These are phyloP conservation scores for Macaranga tanarius DNA, from an alignment of 441 rosid species.

Conservation along the genomic window DNA sequence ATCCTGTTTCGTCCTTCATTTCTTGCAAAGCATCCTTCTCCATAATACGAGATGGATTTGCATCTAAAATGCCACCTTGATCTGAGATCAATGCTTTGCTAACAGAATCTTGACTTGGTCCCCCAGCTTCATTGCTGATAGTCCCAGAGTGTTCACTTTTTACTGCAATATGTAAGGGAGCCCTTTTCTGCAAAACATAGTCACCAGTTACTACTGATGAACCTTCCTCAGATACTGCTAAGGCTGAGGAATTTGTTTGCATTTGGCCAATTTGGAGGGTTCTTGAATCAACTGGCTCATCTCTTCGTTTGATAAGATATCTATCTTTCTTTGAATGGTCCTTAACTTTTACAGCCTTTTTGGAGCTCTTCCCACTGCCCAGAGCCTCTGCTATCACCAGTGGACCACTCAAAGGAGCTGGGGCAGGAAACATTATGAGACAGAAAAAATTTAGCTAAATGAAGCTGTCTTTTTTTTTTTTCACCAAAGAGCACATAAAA, in stretches of 20 bases:
- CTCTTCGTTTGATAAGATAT: conserved; percentile 76
- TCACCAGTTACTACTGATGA: conserved; percentile 48
- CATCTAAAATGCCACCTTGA: conserved; percentile 23
- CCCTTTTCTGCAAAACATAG: conserved; percentile 72
- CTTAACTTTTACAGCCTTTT: conserved; percentile 63
- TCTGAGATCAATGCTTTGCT: conserved; percentile 31
- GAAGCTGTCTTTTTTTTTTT: not conserved
- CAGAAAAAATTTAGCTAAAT: conserved; percentile 22
- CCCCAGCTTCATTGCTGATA: conserved; percentile 35
- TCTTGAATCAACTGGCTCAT: conserved; percentile 48
- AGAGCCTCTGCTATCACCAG: conserved; percentile 83
- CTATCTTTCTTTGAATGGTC: conserved; percentile 70
- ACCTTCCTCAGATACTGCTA: conserved; percentile 40
- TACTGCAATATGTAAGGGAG: conserved; percentile 28
- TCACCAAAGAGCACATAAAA: not conserved
- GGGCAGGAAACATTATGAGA: conserved; percentile 20
- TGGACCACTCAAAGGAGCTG: conserved; percentile 98
- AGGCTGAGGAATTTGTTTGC: conserved; percentile 35
- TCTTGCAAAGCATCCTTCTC: conserved; percentile 18
- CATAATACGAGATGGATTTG: conserved; percentile 24
- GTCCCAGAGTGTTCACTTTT: conserved; percentile 40
- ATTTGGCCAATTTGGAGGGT: conserved; percentile 33
- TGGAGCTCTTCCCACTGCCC: conserved; percentile 57
- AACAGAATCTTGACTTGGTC: conserved; percentile 36
- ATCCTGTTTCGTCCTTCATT: conserved; percentile 17